Base-by-base conservation (phyloP, 2,329 filamentous ascomycete genomes). In the Chaetomium sp. region DNA sequence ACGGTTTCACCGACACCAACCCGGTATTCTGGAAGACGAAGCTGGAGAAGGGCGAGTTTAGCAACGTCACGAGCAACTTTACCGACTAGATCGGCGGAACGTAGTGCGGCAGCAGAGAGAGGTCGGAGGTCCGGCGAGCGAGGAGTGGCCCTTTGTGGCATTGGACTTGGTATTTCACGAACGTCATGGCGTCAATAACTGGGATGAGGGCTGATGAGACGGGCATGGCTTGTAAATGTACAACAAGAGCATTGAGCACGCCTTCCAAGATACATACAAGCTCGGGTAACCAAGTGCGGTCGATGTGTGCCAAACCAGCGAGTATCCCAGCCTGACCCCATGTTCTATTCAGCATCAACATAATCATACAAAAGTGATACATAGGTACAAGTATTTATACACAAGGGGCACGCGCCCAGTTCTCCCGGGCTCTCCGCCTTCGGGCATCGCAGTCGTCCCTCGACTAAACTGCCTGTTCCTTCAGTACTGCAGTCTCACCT, bases 21-120 rank as follows among this genome's bases (percentile, higher is more conserved):
- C 94, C 94, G 53, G 96, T 98, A 76, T 99, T 99, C 89, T 99
- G 95, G 95, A 90, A 96, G 85, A 97, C 93, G 57, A 99, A 99
- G 88, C 81, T 99, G 75, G 90, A 97, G 78, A 96, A 96, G 87
- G 93, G 93, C 78, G 95, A 99, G 83, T 99, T 99, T 79, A 94
- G 90, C 69, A 97, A 97, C 77, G 93, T 97, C 61, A 96, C 92
- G 65, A 91, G 90, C 73, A 82, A 88, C 74, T 77, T 96, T 75
- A 85, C 85, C n/a, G 87, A 82, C 65, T 62, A 42, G 55, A 31
- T n/a, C 16, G 33, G 50, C 1, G 23, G 49, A 4, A 10, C 10
- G 23, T 4, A 57, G 54, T 42, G 56, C 47, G 57, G 29, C 60
- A 51, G 9, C 53, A 23, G 38, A 42, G 16, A 42, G 53, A 13